Evolutionary conservation across 2,329 filamentous ascomycete genomes (phyloP).

Genomic region (Aspergillus eucalypticola): DNA sequence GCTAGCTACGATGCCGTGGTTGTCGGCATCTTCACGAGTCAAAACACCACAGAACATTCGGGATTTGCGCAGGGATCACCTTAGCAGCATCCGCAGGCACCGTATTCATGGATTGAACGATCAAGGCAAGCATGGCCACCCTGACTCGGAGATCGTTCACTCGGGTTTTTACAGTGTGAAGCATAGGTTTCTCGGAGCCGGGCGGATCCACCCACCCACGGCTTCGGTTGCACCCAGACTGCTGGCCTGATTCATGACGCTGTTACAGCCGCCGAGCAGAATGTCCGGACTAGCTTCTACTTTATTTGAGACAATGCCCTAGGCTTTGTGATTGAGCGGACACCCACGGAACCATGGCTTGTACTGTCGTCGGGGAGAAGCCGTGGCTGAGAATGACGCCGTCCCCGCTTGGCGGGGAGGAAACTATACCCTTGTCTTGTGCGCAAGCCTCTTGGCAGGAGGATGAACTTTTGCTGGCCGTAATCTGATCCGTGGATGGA

Average conservation of each 20-base stretch:
- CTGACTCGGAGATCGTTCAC: background rate
- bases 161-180: background rate
- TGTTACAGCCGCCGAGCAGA: background rate
- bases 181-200: background rate
- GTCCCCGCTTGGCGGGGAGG: background rate
- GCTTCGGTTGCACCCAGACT: background rate
- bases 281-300: background rate
- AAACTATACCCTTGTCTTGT: background rate
- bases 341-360: background rate
- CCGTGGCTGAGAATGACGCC: background rate
- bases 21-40: background rate
- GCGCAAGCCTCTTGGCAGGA: background rate
- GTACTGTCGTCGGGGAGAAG: background rate
- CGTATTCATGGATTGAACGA: background rate
- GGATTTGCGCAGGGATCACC: slow-evolving; percentile 1
- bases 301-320: slow-evolving; percentile 1
- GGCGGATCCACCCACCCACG: slow-evolving; percentile 1
- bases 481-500: background rate
- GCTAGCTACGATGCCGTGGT: background rate
- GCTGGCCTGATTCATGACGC: background rate
- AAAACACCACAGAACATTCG: too few species aligned
- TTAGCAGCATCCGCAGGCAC: background rate
- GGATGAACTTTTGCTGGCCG: background rate
- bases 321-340: background rate
- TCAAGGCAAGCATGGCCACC: background rate